phyloP scores from a whole-genome alignment of 75 land plant species.

The Sequoiadendron giganteum region DNA sequence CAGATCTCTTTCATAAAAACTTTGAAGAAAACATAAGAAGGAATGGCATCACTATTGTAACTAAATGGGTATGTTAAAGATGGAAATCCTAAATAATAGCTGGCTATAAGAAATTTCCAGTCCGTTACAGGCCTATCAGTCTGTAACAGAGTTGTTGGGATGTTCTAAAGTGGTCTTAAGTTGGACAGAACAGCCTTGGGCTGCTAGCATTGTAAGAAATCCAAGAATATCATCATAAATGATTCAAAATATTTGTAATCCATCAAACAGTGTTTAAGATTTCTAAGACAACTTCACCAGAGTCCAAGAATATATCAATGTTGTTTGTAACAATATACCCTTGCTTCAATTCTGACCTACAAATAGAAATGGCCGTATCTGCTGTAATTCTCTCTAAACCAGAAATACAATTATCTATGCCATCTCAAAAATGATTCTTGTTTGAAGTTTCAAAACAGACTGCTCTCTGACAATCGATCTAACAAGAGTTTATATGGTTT shows the following conservation, averaged over 20 bases:
- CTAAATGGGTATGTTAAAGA: not conserved
- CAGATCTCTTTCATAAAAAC: not conserved
- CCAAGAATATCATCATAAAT: not conserved
- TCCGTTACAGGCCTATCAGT: not conserved
- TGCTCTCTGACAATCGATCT: not conserved
- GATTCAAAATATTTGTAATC: not conserved
- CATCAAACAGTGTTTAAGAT: not conserved
- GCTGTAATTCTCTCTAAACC: not conserved
- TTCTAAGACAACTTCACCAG: not conserved
- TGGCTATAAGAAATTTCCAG: not conserved
- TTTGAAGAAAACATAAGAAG: not conserved
- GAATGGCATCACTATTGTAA: not conserved
- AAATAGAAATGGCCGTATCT: not conserved
- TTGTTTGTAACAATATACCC: not conserved
- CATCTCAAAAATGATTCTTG: not conserved
- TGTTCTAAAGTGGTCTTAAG: not conserved
- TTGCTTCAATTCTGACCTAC: not conserved
- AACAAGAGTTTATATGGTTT: not conserved
- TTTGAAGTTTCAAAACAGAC: not conserved
- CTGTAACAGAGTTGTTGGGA: not conserved
- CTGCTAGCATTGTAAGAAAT: not conserved
- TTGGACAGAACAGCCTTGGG: not conserved
- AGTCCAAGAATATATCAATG: not conserved
- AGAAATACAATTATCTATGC: not conserved
- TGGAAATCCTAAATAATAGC: not conserved